phyloP scores from a whole-genome alignment of 116 monocot genomes.

The Dioscorea cayenensis region DNA sequence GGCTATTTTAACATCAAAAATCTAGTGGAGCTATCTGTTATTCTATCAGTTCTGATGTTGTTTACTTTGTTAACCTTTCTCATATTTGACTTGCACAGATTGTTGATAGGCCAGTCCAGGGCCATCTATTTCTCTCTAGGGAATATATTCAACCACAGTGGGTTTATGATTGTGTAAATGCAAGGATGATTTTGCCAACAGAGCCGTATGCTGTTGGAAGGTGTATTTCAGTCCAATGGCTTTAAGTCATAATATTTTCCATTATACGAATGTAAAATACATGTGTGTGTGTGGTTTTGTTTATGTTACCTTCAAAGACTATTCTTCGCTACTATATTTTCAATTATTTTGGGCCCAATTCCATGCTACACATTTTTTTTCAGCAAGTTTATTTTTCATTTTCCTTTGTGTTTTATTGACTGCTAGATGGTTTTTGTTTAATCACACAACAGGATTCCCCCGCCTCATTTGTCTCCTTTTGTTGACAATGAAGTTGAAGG shows the following conservation, averaged over 20 bases:
- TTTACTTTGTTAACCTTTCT: too few relatives aligned
- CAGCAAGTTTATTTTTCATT: neutral
- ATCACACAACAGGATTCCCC: conserved; percentile 51
- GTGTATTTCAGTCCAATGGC: conserved; percentile 25
- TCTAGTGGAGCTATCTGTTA: neutral
- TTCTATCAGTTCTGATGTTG: too few relatives aligned
- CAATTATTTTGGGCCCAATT: too few relatives aligned
- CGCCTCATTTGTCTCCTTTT: conserved; percentile 96
- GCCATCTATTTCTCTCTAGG: conserved; percentile 94
- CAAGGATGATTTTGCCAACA: conserved; percentile 66
- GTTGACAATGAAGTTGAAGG: conserved; percentile 92
- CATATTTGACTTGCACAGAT: conserved; percentile 41
- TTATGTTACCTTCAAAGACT: too few relatives aligned
- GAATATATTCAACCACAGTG: conserved; percentile 97
- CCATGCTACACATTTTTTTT: too few relatives aligned
- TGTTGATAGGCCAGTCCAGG: conserved; percentile 89
- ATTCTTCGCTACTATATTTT: too few relatives aligned
- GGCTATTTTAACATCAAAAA: neutral
- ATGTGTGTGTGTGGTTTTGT: too few relatives aligned
- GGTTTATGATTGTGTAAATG: conserved; percentile 94
- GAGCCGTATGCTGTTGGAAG: conserved; percentile 81
- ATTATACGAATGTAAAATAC: too few relatives aligned
- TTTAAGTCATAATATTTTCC: too few relatives aligned
- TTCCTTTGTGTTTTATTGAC: neutral
- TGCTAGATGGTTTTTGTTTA: neutral